These are phyloP conservation scores for Puccinia coronata DNA, from an alignment of 1,284 basidiomycete species.

Conservation along the genomic window DNA sequence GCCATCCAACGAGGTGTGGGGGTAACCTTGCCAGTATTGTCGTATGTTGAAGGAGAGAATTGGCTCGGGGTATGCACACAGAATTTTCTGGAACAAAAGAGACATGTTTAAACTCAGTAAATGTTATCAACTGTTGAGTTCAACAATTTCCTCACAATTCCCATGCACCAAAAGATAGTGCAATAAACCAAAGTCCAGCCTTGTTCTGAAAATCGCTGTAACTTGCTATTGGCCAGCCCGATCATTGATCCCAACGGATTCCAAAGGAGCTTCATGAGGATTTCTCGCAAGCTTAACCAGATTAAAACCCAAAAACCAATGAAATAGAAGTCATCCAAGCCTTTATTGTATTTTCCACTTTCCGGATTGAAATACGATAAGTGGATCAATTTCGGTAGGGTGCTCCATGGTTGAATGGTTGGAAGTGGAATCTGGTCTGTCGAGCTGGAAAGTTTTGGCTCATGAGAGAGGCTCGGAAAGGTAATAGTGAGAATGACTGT, in stretches of 20 bases:
- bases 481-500: constrained; percentile 9
- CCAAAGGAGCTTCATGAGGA: constrained; percentile 37
- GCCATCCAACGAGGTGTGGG: constrained; percentile 54
- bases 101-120: background rate
- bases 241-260: constrained; percentile 22
- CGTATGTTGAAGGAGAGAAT: constrained; percentile 46
- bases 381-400: constrained; percentile 41
- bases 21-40: constrained; percentile 52
- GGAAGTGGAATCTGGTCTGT: constrained; percentile 20
- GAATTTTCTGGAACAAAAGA: constrained; percentile 32
- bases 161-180: constrained; percentile 41
- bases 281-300: constrained; percentile 34
- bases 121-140: background rate
- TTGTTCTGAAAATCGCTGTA: constrained; percentile 46
- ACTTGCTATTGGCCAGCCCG: background rate
- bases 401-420: constrained; percentile 19
- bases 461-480: constrained; percentile 27
- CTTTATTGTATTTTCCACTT: constrained; percentile 36
- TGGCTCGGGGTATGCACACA: constrained; percentile 25
- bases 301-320: constrained; percentile 40
- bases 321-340: constrained; percentile 47
- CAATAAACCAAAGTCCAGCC: constrained; percentile 42
- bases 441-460: background rate
- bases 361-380: constrained; percentile 42
- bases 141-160: constrained; percentile 21